Base-by-base conservation (phyloP, 305 asterid genomes). In the Plantago lanceolata region DNA sequence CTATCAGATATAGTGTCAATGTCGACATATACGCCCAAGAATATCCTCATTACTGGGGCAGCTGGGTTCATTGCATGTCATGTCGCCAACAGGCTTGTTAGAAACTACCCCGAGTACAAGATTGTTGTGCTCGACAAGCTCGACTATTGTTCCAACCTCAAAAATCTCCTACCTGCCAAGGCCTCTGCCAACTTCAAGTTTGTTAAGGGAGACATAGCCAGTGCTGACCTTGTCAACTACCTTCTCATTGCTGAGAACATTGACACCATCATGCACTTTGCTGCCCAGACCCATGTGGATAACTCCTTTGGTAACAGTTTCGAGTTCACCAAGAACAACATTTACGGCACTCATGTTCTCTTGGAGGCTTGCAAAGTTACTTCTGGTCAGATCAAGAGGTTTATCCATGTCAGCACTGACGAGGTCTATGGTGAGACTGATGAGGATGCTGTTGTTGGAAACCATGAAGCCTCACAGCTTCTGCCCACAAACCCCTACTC, bases 51-150 rank as follows among this genome's bases (percentile, higher is more conserved):
- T 24, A 89, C 97, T 43, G 97, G 97, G 58, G 97, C 97, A 13
- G 95, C 97, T 3, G 96, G 96, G n/a, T 89, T 89, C 67, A 89
- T 89, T 60, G 96, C 96, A 9, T 84, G 86, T 66, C 96, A 89
- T 79, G 95, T 86, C 11, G 96, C 96, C 0, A 89, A 89, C 68
- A 74, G 89, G 75, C 91, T 87, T 20, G 64, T 89, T 73, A 68
- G 94, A 37, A 87, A 70, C 80, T 79, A 87, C 72, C 92, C 97
- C 0, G 80, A 81, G 0, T 89, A 89, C 84, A 87, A 87, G 73
- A 81, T 89, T 17, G 84, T 89, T 20, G 92, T 89, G 37, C 95
- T 89, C 29, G 97, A 89, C 81, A 89, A 89, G 72, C 97, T 89
- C 53, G 97, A 89, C 68, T 89, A 89, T 68, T 89, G 97, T 49